Base-by-base conservation (phyloP, 306 rosid species). In the Castanea mollissima region DNA sequence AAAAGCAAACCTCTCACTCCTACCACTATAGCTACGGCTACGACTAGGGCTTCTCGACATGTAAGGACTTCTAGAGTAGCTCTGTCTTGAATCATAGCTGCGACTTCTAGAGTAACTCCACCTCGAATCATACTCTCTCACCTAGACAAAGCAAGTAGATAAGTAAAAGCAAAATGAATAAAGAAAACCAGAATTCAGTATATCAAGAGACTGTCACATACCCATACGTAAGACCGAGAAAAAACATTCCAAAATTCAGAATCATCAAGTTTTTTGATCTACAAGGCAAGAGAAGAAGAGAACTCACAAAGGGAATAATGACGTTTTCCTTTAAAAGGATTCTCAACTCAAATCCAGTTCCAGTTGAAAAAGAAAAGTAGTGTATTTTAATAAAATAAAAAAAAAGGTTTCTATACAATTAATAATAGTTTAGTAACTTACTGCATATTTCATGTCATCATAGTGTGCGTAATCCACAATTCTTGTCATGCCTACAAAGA, bases 401-500 rank as follows among this genome's bases (percentile, higher is more conserved):
- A 20, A 72, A n/a, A n/a, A 72, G 14, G 35, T 52, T 16, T 19
- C 29, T 21, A 5, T 25, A 25, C 5, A 23, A 69, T 57, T 78
- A 32, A 1, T 21, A 74, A 13, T 20, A 16, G 35, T 70, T 68
- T 38, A 68, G 54, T 41, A 67, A 90, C 97, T 92, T 86, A 92
- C 98, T 74, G 97, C 98, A 87, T 91, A 94, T 83, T 81, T 94
- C 97, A 94, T 91, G 82, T 94, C 98, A 55, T 92, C 90, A 14
- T 86, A 90, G 82, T 94, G 92, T 74, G 98, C 91, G 82, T 92
- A 94, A 82, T 94, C 98, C 51, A 90, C 97, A 71, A 94, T 85
- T 83, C 98, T 97, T 2, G 87, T 80, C 91, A 91, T 80, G 73
- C 98, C 97, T 94, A 64, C 87, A 77, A 68, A 74, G 78, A 51